Base-by-base conservation (phyloP, 805 yeast species). In the Debaryomyces castellii region DNA sequence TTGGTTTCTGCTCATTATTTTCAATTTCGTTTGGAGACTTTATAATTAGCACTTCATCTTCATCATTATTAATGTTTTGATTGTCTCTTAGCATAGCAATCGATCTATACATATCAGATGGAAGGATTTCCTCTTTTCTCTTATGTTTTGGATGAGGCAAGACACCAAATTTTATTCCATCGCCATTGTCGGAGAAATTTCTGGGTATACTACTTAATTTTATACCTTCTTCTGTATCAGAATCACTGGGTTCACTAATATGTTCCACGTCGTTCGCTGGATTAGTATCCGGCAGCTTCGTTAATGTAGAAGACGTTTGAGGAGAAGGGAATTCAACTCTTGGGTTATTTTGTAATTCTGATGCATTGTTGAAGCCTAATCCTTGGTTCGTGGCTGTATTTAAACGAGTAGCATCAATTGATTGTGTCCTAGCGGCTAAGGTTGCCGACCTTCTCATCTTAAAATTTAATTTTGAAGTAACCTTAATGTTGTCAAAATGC, bases 391-490 rank as follows among this genome's bases (percentile, higher is more conserved):
- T 58, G 6, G 24, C 50, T 7, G 61, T 58, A 40, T 51, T 60
- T 16, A 46, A 32, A 32, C 39, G 40, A 27, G 70, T 64, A 16
- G 63, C 49, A 48, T 63, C 67, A 22, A 53, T 43, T 16, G 66
- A 61, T 28, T 52, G 62, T 11, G 77, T 68, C 30, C 78, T 63
- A 1, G 85, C 84, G 18, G 86, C 82, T 42, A 85, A 59, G 1
- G 94, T 86, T 7, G 85, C 83, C 0, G 90, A 81, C 49, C 96
- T 74, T 57, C 99, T 80, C 86, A 90, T 82, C 58, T 81, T 80
- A 63, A 83, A 86, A 61, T 91, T 87, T 48, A 80, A 61, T 58
- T 86, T 87, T n/a, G 97, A 88, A 43, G 77, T 76, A 48, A 75
- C 80, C 50, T 85, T 85, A 62, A 94, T 91, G 53, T 85, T 81